These are phyloP conservation scores for Populus hybrid DNA, from an alignment of 441 rosid species.

Conservation along the genomic window DNA sequence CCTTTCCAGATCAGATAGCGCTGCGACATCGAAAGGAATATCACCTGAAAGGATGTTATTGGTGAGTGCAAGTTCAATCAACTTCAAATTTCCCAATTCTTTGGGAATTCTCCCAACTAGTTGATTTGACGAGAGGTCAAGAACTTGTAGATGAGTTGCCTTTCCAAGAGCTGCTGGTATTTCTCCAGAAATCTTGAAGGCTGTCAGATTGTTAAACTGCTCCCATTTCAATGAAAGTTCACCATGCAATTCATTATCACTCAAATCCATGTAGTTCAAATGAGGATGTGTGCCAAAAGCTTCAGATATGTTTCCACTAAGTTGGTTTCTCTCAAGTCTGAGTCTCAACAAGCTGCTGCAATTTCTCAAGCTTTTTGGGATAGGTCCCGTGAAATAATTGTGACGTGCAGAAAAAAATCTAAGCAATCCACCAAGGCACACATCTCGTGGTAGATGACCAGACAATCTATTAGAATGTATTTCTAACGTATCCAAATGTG, in stretches of 20 bases:
- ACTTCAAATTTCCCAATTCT: constrained; percentile 17
- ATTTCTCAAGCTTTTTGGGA: constrained; percentile 22
- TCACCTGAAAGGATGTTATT: not conserved
- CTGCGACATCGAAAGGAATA: not conserved
- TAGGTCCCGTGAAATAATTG: constrained; percentile 18
- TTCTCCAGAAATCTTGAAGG: not conserved
- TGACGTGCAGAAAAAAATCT: fast-evolving
- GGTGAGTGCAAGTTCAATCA: not conserved
- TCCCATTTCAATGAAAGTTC: constrained; percentile 20
- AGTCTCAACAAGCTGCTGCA: constrained; percentile 21
- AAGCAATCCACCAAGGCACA: constrained; percentile 16
- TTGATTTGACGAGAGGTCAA: not conserved
- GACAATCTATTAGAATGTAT: not conserved
- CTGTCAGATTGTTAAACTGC: constrained; percentile 4
- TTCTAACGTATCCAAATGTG: not conserved
- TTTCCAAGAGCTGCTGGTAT: not conserved
- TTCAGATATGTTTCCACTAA: constrained; percentile 25
- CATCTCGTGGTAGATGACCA: constrained; percentile 4
- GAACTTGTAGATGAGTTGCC: not conserved
- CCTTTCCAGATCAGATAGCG: not conserved
- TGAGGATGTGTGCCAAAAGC: constrained; percentile 21
- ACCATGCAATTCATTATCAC: constrained; percentile 23
- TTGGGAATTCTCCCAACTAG: constrained; percentile 6
- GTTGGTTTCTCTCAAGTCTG: constrained; percentile 17
- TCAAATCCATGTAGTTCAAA: constrained; percentile 21